Evolutionary conservation across 129 eudicot genomes (phyloP).

Genomic region (Apium graveolens): DNA sequence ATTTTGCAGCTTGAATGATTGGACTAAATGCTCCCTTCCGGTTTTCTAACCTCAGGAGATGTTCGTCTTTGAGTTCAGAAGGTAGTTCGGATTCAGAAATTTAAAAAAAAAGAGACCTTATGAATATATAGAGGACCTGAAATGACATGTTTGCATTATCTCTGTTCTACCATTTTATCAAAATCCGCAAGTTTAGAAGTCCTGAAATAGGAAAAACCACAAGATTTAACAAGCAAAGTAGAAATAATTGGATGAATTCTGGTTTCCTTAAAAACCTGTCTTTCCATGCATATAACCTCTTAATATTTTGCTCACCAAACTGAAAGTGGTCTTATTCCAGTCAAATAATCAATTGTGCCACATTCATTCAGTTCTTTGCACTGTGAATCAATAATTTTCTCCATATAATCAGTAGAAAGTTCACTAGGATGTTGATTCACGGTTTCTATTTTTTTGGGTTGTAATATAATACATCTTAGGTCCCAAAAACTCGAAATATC

Average conservation of each 20-base stretch:
- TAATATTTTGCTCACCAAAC: slow-evolving; percentile 12
- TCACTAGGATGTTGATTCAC: too few relatives aligned
- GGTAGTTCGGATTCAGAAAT: neutral
- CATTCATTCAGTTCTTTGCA: slow-evolving; percentile 20
- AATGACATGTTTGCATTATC: slow-evolving; percentile 16
- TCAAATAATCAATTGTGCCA: neutral
- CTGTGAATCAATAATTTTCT: too few relatives aligned
- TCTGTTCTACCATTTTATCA: slow-evolving; percentile 15
- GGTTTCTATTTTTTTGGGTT: too few relatives aligned
- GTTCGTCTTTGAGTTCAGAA: neutral
- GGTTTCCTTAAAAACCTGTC: too few relatives aligned
- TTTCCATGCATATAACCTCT: slow-evolving; percentile 23
- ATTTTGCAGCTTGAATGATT: slow-evolving; percentile 10
- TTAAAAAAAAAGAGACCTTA: neutral
- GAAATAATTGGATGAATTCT: too few relatives aligned
- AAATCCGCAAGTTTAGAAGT: slow-evolving; percentile 15
- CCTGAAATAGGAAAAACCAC: slow-evolving; percentile 3
- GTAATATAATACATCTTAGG: too few relatives aligned
- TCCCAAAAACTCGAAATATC: too few relatives aligned
- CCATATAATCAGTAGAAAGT: too few relatives aligned
- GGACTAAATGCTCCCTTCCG: slow-evolving; percentile 16
- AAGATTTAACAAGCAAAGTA: neutral
- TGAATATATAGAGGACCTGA: slow-evolving; percentile 19
- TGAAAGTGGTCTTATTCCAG: slow-evolving; percentile 19
- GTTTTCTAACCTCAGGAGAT: slow-evolving; percentile 24